These are phyloP conservation scores for Clarireedia monteithiana DNA, from an alignment of 2,329 filamentous ascomycete genomes.

Conservation along the genomic window DNA sequence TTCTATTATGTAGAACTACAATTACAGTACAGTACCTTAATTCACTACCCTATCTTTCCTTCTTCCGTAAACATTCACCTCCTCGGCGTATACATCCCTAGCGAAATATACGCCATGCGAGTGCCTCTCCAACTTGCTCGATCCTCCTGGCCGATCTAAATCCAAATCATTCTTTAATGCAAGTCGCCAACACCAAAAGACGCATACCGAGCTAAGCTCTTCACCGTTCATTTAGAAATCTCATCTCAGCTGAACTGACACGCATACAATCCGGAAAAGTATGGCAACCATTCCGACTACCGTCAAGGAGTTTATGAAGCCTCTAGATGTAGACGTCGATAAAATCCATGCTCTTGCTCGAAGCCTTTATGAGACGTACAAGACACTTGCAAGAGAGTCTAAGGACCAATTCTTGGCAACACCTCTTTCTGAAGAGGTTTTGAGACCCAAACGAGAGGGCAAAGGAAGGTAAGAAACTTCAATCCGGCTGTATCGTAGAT, in stretches of 20 bases:
- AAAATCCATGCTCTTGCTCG: slow-evolving; percentile 40
- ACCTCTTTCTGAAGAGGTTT: slow-evolving; percentile 51
- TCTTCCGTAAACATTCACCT: too few species aligned
- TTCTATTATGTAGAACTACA: too few species aligned
- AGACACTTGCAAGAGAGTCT: slow-evolving; percentile 43
- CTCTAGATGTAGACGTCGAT: slow-evolving; percentile 40
- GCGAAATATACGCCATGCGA: too few species aligned
- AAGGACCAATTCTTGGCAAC: slow-evolving; percentile 51
- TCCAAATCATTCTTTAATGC: too few species aligned
- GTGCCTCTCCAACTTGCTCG: too few species aligned
- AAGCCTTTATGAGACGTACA: slow-evolving; percentile 41
- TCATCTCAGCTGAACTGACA: neutral
- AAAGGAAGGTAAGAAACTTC: slow-evolving; percentile 38
- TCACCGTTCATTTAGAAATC: too few species aligned
- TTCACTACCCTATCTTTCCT: too few species aligned
- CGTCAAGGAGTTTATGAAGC: slow-evolving; percentile 40
- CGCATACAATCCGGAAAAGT: neutral
- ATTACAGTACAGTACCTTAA: too few species aligned
- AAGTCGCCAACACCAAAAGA: too few species aligned
- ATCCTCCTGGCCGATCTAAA: too few species aligned
- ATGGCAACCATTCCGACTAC: slow-evolving; percentile 14
- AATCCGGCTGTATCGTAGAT: neutral
- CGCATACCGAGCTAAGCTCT: too few species aligned
- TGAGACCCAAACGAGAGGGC: slow-evolving; percentile 41
- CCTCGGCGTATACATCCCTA: too few species aligned